Percentiles rank a stretch among this genome's conserved stretches.
Evolutionary conservation across 2,329 filamentous ascomycete species (phyloP).

Genomic region (Nemania bipapillata): DNA sequence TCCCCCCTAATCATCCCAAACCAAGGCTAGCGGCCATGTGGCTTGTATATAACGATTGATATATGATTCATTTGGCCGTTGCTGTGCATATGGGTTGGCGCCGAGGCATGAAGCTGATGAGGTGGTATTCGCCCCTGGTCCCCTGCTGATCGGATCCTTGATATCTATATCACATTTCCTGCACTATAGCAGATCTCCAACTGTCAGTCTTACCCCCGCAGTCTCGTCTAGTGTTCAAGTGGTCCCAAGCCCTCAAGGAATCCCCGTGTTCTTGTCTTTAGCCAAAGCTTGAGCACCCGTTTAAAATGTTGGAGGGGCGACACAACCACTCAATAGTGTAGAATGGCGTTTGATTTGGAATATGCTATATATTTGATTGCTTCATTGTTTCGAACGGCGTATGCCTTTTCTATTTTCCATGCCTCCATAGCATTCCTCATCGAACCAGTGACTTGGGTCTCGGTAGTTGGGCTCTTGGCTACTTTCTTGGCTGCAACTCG

Average conservation of each 20-base stretch:
- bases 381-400: conserved; percentile 3
- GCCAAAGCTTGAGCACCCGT: neutral
- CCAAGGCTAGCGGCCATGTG: conserved; percentile 9
- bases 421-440: neutral
- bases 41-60: neutral
- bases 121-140: neutral
- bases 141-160: neutral
- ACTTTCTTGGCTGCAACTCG: conserved; percentile 1
- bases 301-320: neutral
- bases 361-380: neutral
- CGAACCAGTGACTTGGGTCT: conserved; percentile 23
- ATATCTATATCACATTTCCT: neutral
- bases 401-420: conserved; percentile 3
- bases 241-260: neutral
- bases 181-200: neutral
- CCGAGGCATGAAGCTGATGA: neutral
- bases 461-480: conserved; percentile 27
- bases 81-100: neutral
- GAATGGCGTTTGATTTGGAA: conserved; percentile 3
- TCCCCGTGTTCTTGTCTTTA: neutral
- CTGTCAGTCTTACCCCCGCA: neutral
- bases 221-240: neutral
- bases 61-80: neutral
- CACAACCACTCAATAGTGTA: conserved; percentile 5
- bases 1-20: neutral